A percentile compares a stretch with the other conserved stretches of the same genome.
Conservation (phyloP, 164 flowering plant species). For the Santalum album region DNA sequence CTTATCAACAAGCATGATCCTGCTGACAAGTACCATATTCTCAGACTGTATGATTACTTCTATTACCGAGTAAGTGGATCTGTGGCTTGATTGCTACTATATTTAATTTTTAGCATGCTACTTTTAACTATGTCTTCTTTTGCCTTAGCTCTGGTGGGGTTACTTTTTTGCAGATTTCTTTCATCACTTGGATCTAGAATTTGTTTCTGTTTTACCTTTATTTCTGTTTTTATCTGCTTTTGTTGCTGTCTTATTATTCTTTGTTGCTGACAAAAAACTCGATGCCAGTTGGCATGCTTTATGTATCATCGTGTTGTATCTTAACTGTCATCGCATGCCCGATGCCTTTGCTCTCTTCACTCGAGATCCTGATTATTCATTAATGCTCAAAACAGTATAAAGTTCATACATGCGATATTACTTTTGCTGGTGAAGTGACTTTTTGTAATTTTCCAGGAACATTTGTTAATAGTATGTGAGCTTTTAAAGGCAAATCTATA, state of each 20-base stretch:
- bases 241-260: too few relatives aligned
- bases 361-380: background rate
- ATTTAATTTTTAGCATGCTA: background rate
- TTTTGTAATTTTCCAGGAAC: constrained; percentile 60
- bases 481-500: constrained; percentile 95
- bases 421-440: background rate
- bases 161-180: too few relatives aligned
- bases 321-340: too few relatives aligned
- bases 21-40: constrained; percentile 88
- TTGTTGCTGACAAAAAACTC: too few relatives aligned
- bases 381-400: background rate
- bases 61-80: constrained; percentile 78
- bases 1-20: constrained; percentile 97
- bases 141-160: too few relatives aligned
- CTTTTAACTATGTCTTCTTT: too few relatives aligned
- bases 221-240: too few relatives aligned
- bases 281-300: too few relatives aligned
- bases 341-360: too few relatives aligned
- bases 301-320: too few relatives aligned
- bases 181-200: too few relatives aligned
- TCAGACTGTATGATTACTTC: constrained; percentile 92
- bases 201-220: too few relatives aligned
- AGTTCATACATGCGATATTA: background rate
- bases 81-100: background rate
- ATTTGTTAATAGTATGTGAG: constrained; percentile 93